Evolutionary conservation across 139 green algal genomes (phyloP).

Genomic region (Pseudopediastrum boryanum): DNA sequence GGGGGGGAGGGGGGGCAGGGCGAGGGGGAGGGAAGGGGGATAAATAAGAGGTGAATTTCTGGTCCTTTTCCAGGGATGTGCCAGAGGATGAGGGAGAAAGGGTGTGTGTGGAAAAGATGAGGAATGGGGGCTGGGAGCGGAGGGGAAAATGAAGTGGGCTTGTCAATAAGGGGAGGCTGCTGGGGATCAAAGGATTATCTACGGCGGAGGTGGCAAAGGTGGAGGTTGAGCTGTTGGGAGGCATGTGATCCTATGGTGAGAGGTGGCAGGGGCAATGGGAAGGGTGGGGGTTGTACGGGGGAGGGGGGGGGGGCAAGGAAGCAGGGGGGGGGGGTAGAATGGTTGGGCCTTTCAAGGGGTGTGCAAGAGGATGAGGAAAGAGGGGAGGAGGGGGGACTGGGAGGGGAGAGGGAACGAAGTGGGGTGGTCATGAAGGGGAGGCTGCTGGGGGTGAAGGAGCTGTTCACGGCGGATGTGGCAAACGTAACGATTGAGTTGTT

Average conservation of each 20-base stretch:
- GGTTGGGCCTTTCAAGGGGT: too few species aligned
- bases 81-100: too few species aligned
- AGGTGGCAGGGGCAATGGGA: neutral
- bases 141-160: too few species aligned
- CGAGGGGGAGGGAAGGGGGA: too few species aligned
- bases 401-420: conserved; percentile 83
- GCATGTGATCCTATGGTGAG: conserved; percentile 67
- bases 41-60: too few species aligned
- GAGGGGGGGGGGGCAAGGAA: neutral
- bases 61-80: too few species aligned
- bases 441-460: conserved; percentile 69
- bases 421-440: conserved; percentile 85
- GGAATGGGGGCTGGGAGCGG: too few species aligned
- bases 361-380: too few species aligned
- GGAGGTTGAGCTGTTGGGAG: conserved; percentile 66
- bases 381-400: conserved; percentile 90
- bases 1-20: neutral
- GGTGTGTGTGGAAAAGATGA: too few species aligned
- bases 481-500: conserved; percentile 76
- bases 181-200: conserved; percentile 77
- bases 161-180: conserved; percentile 69
- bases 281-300: too few species aligned
- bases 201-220: conserved; percentile 69
- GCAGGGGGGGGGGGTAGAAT: too few species aligned
- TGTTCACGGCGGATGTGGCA: conserved; percentile 74